Percentiles rank a stretch among this genome's conserved stretches.
Evolutionary conservation across 2,329 filamentous ascomycete species (phyloP).

Genomic region (Sclerotinia glacialis): DNA sequence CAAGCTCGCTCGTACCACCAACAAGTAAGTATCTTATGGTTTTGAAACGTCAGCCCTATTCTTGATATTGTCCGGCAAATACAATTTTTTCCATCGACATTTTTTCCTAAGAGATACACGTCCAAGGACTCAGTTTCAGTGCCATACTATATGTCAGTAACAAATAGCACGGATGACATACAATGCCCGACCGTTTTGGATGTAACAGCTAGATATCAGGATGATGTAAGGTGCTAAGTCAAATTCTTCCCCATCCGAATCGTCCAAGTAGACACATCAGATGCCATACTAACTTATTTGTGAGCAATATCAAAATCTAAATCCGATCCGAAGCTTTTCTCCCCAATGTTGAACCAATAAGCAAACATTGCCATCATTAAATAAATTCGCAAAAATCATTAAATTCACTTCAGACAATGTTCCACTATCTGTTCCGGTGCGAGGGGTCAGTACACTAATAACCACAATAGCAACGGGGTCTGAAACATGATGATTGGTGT

Average conservation of each 20-base stretch:
- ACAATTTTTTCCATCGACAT: too few relatives aligned
- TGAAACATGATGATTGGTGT: neutral
- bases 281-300: too few relatives aligned
- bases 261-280: neutral
- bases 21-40: neutral
- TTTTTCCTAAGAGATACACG: too few relatives aligned
- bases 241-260: neutral
- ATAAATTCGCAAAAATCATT: neutral
- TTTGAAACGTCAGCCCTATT: too few relatives aligned
- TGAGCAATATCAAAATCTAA: too few relatives aligned
- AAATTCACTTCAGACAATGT: neutral
- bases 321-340: neutral
- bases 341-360: neutral
- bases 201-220: neutral
- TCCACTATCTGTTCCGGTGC: neutral
- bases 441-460: neutral
- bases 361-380: neutral
- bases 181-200: neutral
- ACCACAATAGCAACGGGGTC: neutral
- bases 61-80: neutral
- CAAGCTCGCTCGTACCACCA: neutral
- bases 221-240: neutral
- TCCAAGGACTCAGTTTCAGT: too few relatives aligned
- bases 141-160: too few relatives aligned
- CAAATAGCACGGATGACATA: neutral